phyloP scores from a whole-genome alignment of 257 asterid genomes.

The Capsicum chinense region DNA sequence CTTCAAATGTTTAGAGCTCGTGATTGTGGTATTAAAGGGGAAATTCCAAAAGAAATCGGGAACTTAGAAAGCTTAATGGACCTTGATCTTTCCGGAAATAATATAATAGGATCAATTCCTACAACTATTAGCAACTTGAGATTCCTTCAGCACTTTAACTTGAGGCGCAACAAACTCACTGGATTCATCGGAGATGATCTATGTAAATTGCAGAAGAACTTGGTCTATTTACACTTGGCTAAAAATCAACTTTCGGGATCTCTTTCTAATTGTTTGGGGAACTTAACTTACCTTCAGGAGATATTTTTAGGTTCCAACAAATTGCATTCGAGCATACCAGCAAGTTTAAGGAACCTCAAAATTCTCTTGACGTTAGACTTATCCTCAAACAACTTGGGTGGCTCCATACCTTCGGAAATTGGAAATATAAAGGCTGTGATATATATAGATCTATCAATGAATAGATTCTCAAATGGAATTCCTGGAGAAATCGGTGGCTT shows the following conservation, averaged over 20 bases:
- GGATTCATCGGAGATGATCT: neutral
- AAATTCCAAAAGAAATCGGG: slow-evolving; percentile 35
- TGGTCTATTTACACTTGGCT: neutral
- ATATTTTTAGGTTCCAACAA: neutral
- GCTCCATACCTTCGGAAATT: neutral
- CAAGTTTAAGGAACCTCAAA: neutral
- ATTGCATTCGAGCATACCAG: neutral
- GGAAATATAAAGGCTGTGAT: neutral
- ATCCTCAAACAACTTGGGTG: neutral
- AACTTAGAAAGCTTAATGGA: slow-evolving; percentile 27
- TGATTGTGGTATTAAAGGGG: slow-evolving; percentile 22
- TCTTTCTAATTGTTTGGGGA: neutral
- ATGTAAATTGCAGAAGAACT: neutral
- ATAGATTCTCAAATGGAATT: neutral
- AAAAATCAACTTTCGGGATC: neutral
- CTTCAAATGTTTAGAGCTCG: neutral
- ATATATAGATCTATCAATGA: neutral
- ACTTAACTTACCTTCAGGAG: neutral
- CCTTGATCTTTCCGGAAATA: neutral
- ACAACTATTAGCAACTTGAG: neutral
- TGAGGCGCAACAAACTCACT: neutral
- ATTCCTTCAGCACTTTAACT: neutral
- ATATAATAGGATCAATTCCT: neutral
- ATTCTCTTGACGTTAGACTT: neutral
- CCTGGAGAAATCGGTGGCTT: neutral